Evolutionary conservation across 202 grass and related monocot genomes (phyloP), one percentile per base, ranked within the genome.

Genomic region (Elaeis oleifera): DNA sequence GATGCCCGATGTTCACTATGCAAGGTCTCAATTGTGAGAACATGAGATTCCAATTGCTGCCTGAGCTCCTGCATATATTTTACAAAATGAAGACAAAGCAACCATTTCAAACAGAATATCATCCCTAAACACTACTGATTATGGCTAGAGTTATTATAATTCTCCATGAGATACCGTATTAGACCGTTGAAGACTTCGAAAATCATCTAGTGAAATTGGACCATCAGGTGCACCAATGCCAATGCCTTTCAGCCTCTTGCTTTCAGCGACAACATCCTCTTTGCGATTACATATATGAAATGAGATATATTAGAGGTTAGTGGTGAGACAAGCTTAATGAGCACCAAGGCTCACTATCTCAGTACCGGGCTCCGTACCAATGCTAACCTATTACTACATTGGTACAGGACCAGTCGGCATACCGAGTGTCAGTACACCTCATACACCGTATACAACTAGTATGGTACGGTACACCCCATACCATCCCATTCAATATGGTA

Each of bases 211-310:
- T 49, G 82, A 99, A 80, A 99, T 51, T 72, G 85, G 94, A 44
- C 92, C 92, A 74, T 99, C 80, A 78, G 70, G 70, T 73, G 82
- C 85, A 82, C 94, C 94, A 78, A 99, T 99, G 56, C 88, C 94
- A 71, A 94, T 87, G 64, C 94, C 94, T 69, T 89, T 99, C 15
- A 89, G 75, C 71, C 88, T 89, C 85, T 92, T 99, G 75, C 73
- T 81, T 84, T 79, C 88, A 78, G 63, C 67, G 74, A 9, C 68
- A 65, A 64, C 50, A 22, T 84, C 85, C 62, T 72, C 94, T 99
- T 65, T 53, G 58, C 64, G 16, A 61, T 72, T 69, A n/a, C 59
- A 81, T 69, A 11, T 66, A 76, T 62, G 39, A 19, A 56, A 44
- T 44, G 36, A 44, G 36, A 44, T 2, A 44, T 44, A 44, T 13